Evolutionary conservation across 768 basidiomycete species (phyloP).

Genomic region (Steccherinum ochraceum): DNA sequence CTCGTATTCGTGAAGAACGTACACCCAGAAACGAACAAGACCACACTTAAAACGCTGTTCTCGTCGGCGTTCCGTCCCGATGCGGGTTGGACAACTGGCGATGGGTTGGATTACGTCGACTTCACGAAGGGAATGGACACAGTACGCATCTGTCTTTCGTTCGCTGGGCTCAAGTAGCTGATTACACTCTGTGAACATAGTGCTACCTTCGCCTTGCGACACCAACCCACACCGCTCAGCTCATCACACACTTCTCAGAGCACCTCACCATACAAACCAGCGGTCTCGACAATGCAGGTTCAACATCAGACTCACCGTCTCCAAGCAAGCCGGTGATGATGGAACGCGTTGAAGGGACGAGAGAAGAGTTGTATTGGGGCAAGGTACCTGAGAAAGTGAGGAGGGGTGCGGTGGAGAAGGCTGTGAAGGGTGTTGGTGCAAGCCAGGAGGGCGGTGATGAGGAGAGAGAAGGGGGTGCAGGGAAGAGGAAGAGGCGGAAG

Average conservation of each 20-base stretch:
- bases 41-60: constrained; percentile 61
- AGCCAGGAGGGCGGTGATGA: constrained; percentile 3
- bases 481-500: constrained; percentile 7
- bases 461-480: constrained; percentile 4
- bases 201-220: constrained; percentile 68
- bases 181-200: no score
- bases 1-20: constrained; percentile 68
- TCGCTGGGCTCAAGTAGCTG: no score
- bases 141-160: no score
- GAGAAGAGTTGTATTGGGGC: constrained; percentile 73
- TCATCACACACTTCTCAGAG: constrained; percentile 40
- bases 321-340: constrained; percentile 30
- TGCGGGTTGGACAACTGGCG: constrained; percentile 4
- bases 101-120: constrained; percentile 71
- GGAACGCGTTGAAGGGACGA: constrained; percentile 56
- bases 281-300: constrained; percentile 53
- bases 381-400: constrained; percentile 72
- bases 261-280: constrained; percentile 34
- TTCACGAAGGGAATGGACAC: constrained; percentile 58
- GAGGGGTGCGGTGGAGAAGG: constrained; percentile 50
- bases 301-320: neutral
- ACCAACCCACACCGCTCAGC: constrained; percentile 34
- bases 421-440: constrained; percentile 22
- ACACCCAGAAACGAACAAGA: constrained; percentile 76
- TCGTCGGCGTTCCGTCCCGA: constrained; percentile 30